Percentiles rank a stretch among this genome's conserved stretches.
These are phyloP conservation scores for Saxophila tyrrhenica DNA, from an alignment of 495 filamentous ascomycete genomes.

Conservation along the genomic window DNA sequence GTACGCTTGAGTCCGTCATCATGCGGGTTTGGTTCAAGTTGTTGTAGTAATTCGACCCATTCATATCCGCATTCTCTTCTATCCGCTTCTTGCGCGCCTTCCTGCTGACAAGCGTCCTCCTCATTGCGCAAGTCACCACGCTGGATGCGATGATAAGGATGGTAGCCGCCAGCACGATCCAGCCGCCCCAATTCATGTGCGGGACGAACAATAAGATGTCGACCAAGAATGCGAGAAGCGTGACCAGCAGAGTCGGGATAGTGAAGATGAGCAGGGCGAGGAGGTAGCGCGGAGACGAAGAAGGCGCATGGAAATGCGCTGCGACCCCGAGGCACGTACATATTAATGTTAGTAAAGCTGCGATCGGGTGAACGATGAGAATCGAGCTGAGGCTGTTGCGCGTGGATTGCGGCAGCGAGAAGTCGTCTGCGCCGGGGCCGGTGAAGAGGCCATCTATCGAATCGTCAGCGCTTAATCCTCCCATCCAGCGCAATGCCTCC, in stretches of 20 bases:
- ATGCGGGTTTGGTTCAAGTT: slow-evolving; percentile 46
- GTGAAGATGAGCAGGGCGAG: slow-evolving; percentile 73
- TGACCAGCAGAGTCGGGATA: slow-evolving; percentile 72
- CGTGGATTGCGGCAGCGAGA: slow-evolving; percentile 61
- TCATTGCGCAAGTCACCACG: slow-evolving; percentile 92
- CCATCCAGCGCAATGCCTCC: background rate
- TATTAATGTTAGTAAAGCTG: slow-evolving; percentile 72
- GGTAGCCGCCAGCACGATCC: slow-evolving; percentile 84
- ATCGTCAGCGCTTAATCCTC: background rate
- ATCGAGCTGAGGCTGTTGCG: slow-evolving; percentile 82
- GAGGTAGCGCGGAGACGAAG: slow-evolving; percentile 86
- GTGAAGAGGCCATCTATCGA: slow-evolving; percentile 18
- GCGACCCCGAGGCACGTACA: slow-evolving; percentile 68
- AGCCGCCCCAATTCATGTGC: slow-evolving; percentile 87
- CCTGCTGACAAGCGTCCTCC: slow-evolving; percentile 79
- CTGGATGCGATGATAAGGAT: slow-evolving; percentile 74
- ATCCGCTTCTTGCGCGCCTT: slow-evolving; percentile 88
- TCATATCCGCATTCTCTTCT: slow-evolving; percentile 89
- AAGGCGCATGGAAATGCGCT: slow-evolving; percentile 79
- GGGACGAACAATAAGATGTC: slow-evolving; percentile 95
- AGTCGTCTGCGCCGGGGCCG: slow-evolving; percentile 40
- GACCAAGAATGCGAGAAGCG: slow-evolving; percentile 79
- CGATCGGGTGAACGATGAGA: slow-evolving; percentile 84
- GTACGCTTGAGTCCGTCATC: slow-evolving; percentile 33
- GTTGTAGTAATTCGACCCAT: slow-evolving; percentile 76